Evolutionary conservation across 352 stramenopile species (phyloP).

Genomic region (Pythium folliculosum): DNA sequence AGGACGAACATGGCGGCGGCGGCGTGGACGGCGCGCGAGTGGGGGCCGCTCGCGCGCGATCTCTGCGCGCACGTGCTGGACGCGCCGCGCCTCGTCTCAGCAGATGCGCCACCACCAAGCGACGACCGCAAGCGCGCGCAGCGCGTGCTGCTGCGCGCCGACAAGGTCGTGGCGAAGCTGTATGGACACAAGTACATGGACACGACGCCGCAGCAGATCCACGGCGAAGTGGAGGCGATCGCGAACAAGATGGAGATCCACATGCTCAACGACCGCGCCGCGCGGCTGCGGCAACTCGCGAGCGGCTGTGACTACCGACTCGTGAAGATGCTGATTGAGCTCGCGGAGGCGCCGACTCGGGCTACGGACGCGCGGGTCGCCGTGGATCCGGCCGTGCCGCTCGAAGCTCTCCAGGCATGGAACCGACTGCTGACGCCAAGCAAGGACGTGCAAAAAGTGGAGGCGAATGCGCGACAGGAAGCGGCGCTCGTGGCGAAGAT

Average conservation of each 20-base stretch:
- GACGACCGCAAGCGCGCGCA: constrained; percentile 22
- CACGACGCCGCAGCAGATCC: constrained; percentile 47
- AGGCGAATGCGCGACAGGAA: constrained; percentile 22
- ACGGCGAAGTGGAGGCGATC: constrained; percentile 39
- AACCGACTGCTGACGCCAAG: constrained; percentile 22
- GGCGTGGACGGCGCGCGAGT: constrained; percentile 56
- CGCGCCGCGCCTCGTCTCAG: neutral
- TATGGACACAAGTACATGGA: constrained; percentile 58
- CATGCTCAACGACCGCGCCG: constrained; percentile 44
- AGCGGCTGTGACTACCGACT: constrained; percentile 43
- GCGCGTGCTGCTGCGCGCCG: constrained; percentile 37
- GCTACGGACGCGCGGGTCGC: constrained; percentile 39
- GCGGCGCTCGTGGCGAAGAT: constrained; percentile 37
- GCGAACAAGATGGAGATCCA: constrained; percentile 60
- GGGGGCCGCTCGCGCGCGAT: constrained; percentile 54
- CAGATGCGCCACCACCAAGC: neutral
- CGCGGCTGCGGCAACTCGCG: constrained; percentile 38
- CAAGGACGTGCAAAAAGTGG: constrained; percentile 22
- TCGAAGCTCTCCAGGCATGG: constrained; percentile 27
- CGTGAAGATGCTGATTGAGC: constrained; percentile 62
- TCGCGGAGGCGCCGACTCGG: constrained; percentile 48
- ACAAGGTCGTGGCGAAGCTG: constrained; percentile 53
- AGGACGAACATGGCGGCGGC: constrained; percentile 30
- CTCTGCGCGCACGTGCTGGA: constrained; percentile 38
- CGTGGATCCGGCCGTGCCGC: constrained; percentile 28